phyloP scores from a whole-genome alignment of 2,329 filamentous ascomycete species.

The Ceratocystis papillata region DNA sequence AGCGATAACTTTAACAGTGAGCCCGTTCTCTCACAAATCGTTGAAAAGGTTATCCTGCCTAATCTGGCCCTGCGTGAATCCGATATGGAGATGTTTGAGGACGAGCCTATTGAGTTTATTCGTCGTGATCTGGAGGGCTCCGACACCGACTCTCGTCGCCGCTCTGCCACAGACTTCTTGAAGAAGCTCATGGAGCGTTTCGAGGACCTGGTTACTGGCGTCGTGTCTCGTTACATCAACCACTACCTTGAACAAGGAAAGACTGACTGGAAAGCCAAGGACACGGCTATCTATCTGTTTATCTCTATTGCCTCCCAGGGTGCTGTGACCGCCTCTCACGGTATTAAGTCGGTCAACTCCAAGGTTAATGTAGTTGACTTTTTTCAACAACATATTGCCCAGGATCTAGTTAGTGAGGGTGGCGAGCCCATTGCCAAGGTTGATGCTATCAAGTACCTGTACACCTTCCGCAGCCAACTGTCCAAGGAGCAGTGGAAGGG shows the following conservation, averaged over 20 bases:
- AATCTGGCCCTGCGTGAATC: slow-evolving; percentile 87
- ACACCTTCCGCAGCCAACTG: slow-evolving; percentile 90
- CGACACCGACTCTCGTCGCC: slow-evolving; percentile 82
- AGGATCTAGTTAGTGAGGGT: slow-evolving; percentile 65
- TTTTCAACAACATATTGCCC: slow-evolving; percentile 83
- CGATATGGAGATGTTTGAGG: slow-evolving; percentile 91
- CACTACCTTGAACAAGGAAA: slow-evolving; percentile 74
- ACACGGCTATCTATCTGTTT: slow-evolving; percentile 95
- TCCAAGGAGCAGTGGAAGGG: slow-evolving; percentile 85
- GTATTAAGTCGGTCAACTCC: slow-evolving; percentile 83
- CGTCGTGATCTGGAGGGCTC: slow-evolving; percentile 89
- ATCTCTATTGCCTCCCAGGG: slow-evolving; percentile 90
- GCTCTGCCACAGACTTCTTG: slow-evolving; percentile 90
- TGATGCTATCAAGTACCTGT: slow-evolving; percentile 95
- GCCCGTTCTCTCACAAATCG: slow-evolving; percentile 68
- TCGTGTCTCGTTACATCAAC: slow-evolving; percentile 78
- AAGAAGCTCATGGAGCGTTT: slow-evolving; percentile 82
- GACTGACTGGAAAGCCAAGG: slow-evolving; percentile 90
- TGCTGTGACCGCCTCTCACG: slow-evolving; percentile 71
- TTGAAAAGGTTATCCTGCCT: slow-evolving; percentile 90
- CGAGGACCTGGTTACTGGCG: slow-evolving; percentile 68
- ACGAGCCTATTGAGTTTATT: slow-evolving; percentile 98
- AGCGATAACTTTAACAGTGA: slow-evolving; percentile 77
- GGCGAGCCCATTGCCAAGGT: slow-evolving; percentile 85
- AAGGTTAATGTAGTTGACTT: slow-evolving; percentile 84